These are phyloP conservation scores for Bryopsis sp. DNA, from an alignment of 139 green algal genomes.

Conservation along the genomic window DNA sequence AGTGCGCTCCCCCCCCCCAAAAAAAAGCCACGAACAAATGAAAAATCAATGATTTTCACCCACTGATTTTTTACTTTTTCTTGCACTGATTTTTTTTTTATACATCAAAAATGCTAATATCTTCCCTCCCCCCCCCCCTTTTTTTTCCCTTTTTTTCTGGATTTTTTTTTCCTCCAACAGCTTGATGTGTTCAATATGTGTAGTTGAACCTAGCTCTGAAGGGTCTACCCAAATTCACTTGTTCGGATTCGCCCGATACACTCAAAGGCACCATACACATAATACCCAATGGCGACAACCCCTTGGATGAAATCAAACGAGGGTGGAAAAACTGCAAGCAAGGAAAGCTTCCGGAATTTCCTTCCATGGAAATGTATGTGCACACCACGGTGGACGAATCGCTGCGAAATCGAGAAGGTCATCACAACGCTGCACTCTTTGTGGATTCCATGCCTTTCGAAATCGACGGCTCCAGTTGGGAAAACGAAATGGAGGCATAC, in stretches of 20 bases:
- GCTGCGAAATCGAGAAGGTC: constrained; percentile 33
- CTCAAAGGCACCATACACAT: constrained; percentile 45
- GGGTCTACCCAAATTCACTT: constrained; percentile 39
- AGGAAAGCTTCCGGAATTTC: constrained; percentile 33
- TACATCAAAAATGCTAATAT: no score
- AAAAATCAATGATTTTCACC: no score
- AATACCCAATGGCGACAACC: constrained; percentile 30
- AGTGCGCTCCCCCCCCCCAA: neutral
- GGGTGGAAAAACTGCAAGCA: constrained; percentile 23
- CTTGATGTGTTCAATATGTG: no score
- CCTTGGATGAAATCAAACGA: constrained; percentile 20
- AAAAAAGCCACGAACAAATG: neutral
- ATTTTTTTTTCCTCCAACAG: no score
- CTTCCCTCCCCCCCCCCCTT: no score
- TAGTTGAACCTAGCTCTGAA: constrained; percentile 49
- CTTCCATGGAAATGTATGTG: constrained; percentile 46
- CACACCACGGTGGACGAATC: constrained; percentile 39
- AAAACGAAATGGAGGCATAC: constrained; percentile 33
- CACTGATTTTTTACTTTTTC: neutral
- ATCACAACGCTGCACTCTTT: constrained; percentile 46
- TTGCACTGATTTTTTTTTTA: no score
- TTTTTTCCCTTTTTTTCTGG: no score
- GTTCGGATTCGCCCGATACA: constrained; percentile 32
- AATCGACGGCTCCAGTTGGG: constrained; percentile 33
- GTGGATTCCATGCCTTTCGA: constrained; percentile 41